A percentile compares a stretch with the other conserved stretches of the same genome.
Conservation (phyloP, 257 asterid genomes). For the Linaria vulgaris region DNA sequence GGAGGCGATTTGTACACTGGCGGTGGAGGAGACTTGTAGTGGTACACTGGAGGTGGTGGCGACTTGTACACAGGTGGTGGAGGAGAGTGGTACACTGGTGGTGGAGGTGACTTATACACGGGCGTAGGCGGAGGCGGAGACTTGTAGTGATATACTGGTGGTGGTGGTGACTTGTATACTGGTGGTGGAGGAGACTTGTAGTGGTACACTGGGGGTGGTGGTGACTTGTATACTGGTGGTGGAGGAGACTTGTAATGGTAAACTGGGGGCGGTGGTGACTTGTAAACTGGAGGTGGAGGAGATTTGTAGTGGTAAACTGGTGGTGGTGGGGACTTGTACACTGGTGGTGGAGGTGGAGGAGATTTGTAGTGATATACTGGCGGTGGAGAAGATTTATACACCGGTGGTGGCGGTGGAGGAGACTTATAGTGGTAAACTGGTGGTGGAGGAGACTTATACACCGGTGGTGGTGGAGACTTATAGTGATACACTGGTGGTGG, state of each 20-base stretch:
- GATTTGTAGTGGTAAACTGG: background rate
- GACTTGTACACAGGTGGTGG: no score
- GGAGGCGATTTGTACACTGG: conserved; percentile 16
- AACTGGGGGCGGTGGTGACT: conserved; percentile 4
- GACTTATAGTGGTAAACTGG: background rate
- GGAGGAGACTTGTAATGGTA: background rate
- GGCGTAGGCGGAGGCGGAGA: conserved; percentile 9
- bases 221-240: background rate
- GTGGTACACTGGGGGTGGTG: conserved; percentile 1
- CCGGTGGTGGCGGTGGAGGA: conserved; percentile 3
- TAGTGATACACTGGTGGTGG: conserved; percentile 8
- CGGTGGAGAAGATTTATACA: conserved; percentile 5
- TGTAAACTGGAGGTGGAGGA: background rate
- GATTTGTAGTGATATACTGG: background rate
- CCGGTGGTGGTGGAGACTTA: no score
- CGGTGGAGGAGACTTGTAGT: conserved; percentile 4
- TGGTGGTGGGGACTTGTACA: background rate
- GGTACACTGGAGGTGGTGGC: conserved; percentile 7
- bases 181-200: conserved; percentile 12
- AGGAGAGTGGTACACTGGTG: conserved; percentile 10
- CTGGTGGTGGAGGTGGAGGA: background rate
- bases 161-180: background rate
- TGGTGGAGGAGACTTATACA: conserved; percentile 3
- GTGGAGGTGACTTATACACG: background rate
- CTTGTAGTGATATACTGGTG: background rate